phyloP scores from a whole-genome alignment of 23 red algal genomes.

The Gracilariopsis chorda region DNA sequence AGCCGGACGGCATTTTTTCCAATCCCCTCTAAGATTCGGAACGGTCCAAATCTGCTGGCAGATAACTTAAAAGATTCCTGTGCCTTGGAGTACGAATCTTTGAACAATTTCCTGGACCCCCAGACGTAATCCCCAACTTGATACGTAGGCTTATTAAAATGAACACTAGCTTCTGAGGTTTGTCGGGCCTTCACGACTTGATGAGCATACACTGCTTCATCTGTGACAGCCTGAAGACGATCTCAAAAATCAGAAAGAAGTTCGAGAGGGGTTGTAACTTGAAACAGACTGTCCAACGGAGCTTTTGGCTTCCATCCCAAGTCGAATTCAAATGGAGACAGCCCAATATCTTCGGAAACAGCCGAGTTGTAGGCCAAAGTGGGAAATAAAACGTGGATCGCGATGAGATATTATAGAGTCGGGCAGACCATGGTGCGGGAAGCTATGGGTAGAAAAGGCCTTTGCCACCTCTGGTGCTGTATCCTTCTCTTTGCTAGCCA shows the following conservation, averaged over 20 bases:
- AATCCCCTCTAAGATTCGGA: background rate
- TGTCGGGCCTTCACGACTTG: background rate
- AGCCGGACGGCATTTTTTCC: conserved; percentile 6
- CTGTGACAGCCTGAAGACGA: background rate
- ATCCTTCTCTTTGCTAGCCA: background rate
- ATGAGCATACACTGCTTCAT: background rate
- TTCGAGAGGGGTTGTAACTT: background rate
- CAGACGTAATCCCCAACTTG: background rate
- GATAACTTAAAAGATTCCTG: background rate
- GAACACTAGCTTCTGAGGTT: background rate
- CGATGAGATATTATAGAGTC: background rate
- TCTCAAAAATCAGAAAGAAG: background rate
- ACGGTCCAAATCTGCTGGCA: conserved; percentile 3
- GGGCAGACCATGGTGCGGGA: background rate
- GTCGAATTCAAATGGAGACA: background rate
- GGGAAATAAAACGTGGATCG: background rate
- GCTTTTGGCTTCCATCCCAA: background rate
- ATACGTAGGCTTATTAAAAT: background rate
- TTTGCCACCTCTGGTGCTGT: background rate
- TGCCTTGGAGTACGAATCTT: background rate
- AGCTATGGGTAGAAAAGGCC: background rate
- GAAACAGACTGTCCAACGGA: background rate
- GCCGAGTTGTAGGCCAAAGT: conserved; percentile 7
- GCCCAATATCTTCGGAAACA: background rate
- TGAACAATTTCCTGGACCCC: background rate